phyloP scores from a whole-genome alignment of 129 eudicot genomes.

The Lactuca saligna region DNA sequence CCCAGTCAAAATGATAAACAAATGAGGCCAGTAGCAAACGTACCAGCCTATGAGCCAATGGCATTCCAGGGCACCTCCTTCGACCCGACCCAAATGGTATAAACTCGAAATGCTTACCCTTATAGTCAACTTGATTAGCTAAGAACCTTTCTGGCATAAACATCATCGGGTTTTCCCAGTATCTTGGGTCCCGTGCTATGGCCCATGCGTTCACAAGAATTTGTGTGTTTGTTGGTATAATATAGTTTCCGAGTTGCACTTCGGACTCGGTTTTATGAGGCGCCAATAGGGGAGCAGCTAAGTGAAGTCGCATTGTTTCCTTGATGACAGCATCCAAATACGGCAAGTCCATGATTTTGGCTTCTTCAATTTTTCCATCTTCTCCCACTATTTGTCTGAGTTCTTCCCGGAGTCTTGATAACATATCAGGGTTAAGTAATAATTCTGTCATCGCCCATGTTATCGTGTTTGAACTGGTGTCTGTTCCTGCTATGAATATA shows the following conservation, averaged over 20 bases:
- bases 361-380: slow-evolving; percentile 15
- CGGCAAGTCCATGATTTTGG: background rate
- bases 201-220: no score
- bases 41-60: slow-evolving; percentile 25
- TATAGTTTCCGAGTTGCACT: slow-evolving; percentile 11
- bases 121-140: no score
- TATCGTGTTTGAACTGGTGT: slow-evolving; percentile 12
- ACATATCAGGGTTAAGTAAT: slow-evolving; percentile 16
- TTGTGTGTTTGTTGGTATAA: no score
- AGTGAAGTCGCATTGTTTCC: no score
- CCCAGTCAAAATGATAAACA: slow-evolving; percentile 14
- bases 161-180: slow-evolving; percentile 26
- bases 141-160: no score
- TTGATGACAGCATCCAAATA: no score
- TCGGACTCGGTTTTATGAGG: slow-evolving; percentile 14
- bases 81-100: slow-evolving; percentile 3
- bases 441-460: slow-evolving; percentile 24
- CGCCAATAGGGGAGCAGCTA: background rate
- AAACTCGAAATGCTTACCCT: no score
- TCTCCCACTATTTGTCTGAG: background rate
- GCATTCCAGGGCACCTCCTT: slow-evolving; percentile 31
- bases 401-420: slow-evolving; percentile 16
- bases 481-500: slow-evolving; percentile 22
- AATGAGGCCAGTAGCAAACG: background rate
- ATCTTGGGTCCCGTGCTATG: background rate